Evolutionary conservation across 1,139 yeast genomes (phyloP).

Genomic region (Yamadazyma conglobata): DNA sequence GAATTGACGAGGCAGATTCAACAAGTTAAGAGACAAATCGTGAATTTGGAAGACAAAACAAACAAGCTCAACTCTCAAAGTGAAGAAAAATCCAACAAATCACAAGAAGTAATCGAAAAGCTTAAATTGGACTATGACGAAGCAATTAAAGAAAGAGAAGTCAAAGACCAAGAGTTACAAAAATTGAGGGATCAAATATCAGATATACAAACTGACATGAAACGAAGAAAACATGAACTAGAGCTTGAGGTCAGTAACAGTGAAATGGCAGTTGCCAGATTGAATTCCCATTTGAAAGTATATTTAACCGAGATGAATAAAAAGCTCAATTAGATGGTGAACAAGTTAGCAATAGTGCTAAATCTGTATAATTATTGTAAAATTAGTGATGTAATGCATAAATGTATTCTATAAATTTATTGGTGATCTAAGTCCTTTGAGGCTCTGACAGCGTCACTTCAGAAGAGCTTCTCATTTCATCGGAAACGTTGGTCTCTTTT

Average conservation of each 20-base stretch:
- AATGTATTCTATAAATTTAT: no score
- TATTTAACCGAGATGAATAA: constrained; percentile 18
- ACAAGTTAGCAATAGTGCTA: no score
- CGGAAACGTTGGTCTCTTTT: no score
- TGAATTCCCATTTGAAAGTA: constrained; percentile 21
- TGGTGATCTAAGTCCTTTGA: no score
- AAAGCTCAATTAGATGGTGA: no score
- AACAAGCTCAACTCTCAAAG: constrained; percentile 48
- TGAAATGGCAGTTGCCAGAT: constrained; percentile 50
- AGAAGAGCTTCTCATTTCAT: no score
- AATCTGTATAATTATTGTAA: no score
- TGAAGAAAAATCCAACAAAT: constrained; percentile 41
- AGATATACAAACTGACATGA: constrained; percentile 46
- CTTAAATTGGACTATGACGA: constrained; percentile 46
- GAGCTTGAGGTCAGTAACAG: constrained; percentile 55
- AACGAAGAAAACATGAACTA: constrained; percentile 39
- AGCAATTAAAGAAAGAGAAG: constrained; percentile 48
- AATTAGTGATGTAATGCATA: no score
- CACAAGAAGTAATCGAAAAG: constrained; percentile 42
- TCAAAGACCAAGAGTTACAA: constrained; percentile 50
- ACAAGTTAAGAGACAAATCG: constrained; percentile 51
- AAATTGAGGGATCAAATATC: constrained; percentile 46
- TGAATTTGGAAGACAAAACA: constrained; percentile 52
- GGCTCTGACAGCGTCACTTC: no score
- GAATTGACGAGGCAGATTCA: constrained; percentile 50